Base-by-base conservation (phyloP, 495 filamentous ascomycete species). In the Penicillium mononematosum region DNA sequence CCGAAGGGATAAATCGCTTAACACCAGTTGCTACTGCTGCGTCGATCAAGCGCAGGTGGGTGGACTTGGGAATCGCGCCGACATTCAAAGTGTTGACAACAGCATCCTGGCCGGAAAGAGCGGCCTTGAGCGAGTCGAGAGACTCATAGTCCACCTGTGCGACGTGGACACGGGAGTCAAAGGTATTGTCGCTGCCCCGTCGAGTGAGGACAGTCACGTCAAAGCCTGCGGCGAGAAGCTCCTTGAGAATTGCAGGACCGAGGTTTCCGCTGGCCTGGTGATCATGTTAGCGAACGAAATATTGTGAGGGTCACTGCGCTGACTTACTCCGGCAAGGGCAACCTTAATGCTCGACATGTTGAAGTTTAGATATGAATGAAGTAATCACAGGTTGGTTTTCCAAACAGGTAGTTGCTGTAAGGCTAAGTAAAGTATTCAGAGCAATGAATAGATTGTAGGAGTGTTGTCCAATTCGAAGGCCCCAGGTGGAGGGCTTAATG, bases 1-100 rank as follows among this genome's bases (percentile, higher is more conserved):
- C 85, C 11, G 80, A 82, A 0, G 85, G 87, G 43, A 89, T 73
- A 58, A 86, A 85, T 27, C 85, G 79, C 64, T 78, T 74, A 3
- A 89, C 83, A 14, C 79, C 78, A 1, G 82, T 85, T 0, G 75
- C 75, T 17, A 83, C 64, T 0, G 84, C 78, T 2, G 86, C 87
- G 50, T 89, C 84, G 12, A 89, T 77, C 24, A 86, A 71, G 0
- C 62, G 53, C 8, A 66, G 66, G 55, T 88, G 83, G 0, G 58
- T 61, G 1, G 59, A 56, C 5, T 32, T 51, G 44, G 60, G 50
- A 19, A 83, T 36, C 0, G 65, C 71, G 0, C 58, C 45, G 5
- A 67, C 59, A 16, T 68, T 72, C 5, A 88, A 61, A 4, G 78
- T 60, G 31, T 58, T 61, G 5, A 72, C 36, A 0, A 71, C 49